Percentiles rank a stretch among this genome's conserved stretches.
phyloP scores from a whole-genome alignment of 2,329 filamentous ascomycete species.

The Capronia coronata region DNA sequence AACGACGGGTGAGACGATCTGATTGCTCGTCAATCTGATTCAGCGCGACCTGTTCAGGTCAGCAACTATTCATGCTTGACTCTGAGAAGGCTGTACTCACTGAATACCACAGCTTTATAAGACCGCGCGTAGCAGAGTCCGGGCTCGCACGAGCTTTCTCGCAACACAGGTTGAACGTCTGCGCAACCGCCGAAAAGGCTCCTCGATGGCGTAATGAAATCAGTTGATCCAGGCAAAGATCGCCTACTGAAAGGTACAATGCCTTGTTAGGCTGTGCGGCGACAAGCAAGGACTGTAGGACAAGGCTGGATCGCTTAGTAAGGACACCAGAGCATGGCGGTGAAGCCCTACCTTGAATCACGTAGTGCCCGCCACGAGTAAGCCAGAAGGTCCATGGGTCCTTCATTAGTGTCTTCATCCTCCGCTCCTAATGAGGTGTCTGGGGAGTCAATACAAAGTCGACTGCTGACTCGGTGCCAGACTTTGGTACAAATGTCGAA shows the following conservation, averaged over 20 bases:
- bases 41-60: conserved; percentile 50
- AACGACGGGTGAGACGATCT: conserved; percentile 76
- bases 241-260: conserved; percentile 61
- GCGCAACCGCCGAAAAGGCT: conserved; percentile 86
- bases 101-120: conserved; percentile 66
- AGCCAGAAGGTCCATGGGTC: conserved; percentile 79
- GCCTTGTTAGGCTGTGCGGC: conserved; percentile 42
- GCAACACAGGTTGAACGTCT: conserved; percentile 80
- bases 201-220: conserved; percentile 79
- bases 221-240: conserved; percentile 73
- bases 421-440: conserved; percentile 64
- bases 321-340: neutral
- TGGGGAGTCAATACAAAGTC: conserved; percentile 89
- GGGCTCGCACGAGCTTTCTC: conserved; percentile 52
- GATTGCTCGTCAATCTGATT: conserved; percentile 66
- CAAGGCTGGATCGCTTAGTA: conserved; percentile 50
- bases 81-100: conserved; percentile 40
- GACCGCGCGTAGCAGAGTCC: conserved; percentile 37
- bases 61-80: neutral
- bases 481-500: conserved; percentile 58
- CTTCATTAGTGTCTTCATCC: conserved; percentile 66
- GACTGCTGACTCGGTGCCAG: conserved; percentile 67
- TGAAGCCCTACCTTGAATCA: conserved; percentile 65
- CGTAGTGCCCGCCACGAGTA: conserved; percentile 95
- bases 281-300: conserved; percentile 57